phyloP scores from a whole-genome alignment of 202 grass and related monocot species.

The Zoysia matrella region DNA sequence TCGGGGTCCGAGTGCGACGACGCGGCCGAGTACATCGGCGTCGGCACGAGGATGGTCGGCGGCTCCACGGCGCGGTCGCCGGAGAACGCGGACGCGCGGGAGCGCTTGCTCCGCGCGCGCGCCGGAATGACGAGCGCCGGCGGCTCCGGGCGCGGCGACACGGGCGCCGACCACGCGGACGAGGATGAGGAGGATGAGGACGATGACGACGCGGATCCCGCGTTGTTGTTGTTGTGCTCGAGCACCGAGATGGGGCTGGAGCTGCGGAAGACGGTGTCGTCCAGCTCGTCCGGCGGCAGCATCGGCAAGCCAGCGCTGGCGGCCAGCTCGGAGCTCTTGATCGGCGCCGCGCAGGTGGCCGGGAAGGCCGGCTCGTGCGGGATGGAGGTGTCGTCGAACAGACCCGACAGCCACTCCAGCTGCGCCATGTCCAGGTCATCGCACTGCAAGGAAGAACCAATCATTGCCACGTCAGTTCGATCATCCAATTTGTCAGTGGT shows the following conservation, averaged over 20 bases:
- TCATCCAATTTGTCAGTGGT: too few species aligned
- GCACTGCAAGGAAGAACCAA: conserved; percentile 55
- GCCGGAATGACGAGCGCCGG: conserved; percentile 60
- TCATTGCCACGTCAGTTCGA: conserved; percentile 15
- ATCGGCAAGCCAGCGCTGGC: conserved; percentile 36
- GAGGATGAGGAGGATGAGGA: conserved; percentile 72
- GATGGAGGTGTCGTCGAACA: conserved; percentile 77
- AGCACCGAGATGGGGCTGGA: conserved; percentile 90
- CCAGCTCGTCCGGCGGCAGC: conserved; percentile 46
- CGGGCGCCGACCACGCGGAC: conserved; percentile 61
- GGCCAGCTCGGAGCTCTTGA: conserved; percentile 40
- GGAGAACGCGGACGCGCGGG: neutral
- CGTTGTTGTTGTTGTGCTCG: conserved; percentile 49
- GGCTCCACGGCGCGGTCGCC: conserved; percentile 36
- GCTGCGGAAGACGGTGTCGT: conserved; percentile 74
- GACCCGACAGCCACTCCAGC: conserved; percentile 84
- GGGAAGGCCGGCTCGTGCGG: conserved; percentile 64
- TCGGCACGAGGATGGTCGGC: conserved; percentile 50
- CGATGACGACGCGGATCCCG: conserved; percentile 41
- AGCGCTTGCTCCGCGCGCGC: conserved; percentile 89
- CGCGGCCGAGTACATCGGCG: conserved; percentile 55
- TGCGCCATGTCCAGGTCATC: conserved; percentile 77
- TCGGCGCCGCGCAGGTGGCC: conserved; percentile 22
- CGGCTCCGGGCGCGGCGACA: conserved; percentile 56
- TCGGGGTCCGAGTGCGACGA: conserved; percentile 58